Conservation (phyloP, 2,329 filamentous ascomycete genomes). For the Stachybotrys chartarum region DNA sequence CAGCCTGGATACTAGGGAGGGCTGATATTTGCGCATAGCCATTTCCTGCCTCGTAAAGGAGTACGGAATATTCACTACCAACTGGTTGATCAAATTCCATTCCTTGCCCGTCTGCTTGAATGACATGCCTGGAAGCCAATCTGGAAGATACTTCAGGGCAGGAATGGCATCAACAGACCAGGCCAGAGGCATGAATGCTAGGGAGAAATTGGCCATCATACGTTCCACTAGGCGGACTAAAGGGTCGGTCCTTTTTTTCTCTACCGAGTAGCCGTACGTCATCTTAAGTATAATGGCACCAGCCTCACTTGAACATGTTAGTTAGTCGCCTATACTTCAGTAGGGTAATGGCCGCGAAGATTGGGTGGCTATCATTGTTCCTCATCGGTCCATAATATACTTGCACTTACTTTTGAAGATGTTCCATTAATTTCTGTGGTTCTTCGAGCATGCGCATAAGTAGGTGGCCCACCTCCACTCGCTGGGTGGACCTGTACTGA, state of each 20-base stretch:
- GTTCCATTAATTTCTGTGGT: background rate
- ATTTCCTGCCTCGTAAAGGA: conserved; percentile 21
- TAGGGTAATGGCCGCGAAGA: no score
- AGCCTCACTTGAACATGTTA: conserved; percentile 13
- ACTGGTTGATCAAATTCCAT: conserved; percentile 13
- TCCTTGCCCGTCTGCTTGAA: conserved; percentile 20
- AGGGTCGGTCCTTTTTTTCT: conserved; percentile 18
- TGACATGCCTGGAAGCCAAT: conserved; percentile 17
- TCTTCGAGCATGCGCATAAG: background rate
- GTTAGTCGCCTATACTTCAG: no score
- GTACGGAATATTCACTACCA: conserved; percentile 17
- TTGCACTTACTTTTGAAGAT: background rate
- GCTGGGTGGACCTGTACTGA: background rate
- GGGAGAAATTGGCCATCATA: conserved; percentile 19
- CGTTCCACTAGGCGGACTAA: conserved; percentile 20
- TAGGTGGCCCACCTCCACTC: background rate
- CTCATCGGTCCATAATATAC: conserved; percentile 3
- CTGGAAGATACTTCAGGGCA: conserved; percentile 19
- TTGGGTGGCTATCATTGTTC: no score
- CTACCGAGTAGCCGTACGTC: conserved; percentile 23
- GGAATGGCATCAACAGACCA: conserved; percentile 27
- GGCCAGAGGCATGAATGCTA: conserved; percentile 17
- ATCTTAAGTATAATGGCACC: conserved; percentile 18
- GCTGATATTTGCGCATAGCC: conserved; percentile 4
- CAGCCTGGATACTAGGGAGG: conserved; percentile 19